Conservation (phyloP, 1,284 basidiomycete genomes). For the Boletus nobilissimus region DNA sequence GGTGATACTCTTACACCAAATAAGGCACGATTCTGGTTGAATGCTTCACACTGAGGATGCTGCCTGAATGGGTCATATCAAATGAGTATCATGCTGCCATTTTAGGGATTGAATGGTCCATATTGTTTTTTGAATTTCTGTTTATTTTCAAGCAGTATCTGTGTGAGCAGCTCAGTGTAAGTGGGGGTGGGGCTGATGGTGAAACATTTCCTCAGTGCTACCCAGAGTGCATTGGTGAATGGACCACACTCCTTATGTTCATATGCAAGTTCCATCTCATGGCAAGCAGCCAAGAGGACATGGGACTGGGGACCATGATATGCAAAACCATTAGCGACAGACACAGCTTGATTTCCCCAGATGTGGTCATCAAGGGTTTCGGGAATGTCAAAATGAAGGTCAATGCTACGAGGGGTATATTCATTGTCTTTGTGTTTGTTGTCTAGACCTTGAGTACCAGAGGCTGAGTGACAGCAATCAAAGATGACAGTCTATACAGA, state of each 20-base stretch:
- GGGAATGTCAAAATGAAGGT: constrained; percentile 57
- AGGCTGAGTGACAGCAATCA: constrained; percentile 65
- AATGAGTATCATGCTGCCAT: background rate
- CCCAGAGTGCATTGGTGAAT: constrained; percentile 34
- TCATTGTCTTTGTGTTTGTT: constrained; percentile 35
- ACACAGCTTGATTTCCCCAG: constrained; percentile 53
- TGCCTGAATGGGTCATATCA: constrained; percentile 16
- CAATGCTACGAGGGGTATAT: constrained; percentile 52
- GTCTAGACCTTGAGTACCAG: constrained; percentile 50
- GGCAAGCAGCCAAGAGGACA: constrained; percentile 13
- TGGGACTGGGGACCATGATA: constrained; percentile 25
- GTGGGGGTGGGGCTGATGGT: constrained; percentile 20
- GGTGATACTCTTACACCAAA: constrained; percentile 28
- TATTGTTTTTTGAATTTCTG: too few relatives aligned
- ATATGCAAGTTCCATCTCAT: constrained; percentile 23
- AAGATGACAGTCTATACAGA: constrained; percentile 46
- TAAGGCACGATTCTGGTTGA: constrained; percentile 29
- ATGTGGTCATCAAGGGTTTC: constrained; percentile 61
- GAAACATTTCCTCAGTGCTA: constrained; percentile 9
- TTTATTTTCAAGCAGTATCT: constrained; percentile 22
- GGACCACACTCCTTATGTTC: constrained; percentile 26
- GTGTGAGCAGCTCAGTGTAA: constrained; percentile 26
- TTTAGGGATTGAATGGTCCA: background rate
- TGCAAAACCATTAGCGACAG: constrained; percentile 54
- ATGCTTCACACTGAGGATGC: constrained; percentile 35